A percentile compares a stretch with the other conserved stretches of the same genome.
Conservation (phyloP, 441 rosid genomes). For the Isatis lusitanica region DNA sequence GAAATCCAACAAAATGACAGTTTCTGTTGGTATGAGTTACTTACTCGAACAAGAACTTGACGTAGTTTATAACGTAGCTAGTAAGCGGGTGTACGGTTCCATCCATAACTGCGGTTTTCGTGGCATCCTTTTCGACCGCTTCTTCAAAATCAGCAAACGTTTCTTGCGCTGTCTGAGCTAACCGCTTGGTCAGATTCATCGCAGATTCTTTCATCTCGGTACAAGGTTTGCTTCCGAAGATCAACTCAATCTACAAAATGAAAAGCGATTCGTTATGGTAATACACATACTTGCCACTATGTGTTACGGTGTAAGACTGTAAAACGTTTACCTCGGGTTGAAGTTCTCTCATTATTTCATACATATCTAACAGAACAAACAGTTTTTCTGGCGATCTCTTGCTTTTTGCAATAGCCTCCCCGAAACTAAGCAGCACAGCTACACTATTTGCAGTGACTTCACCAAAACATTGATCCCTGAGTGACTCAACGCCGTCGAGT, state of each 20-base stretch:
- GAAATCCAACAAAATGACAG: not conserved
- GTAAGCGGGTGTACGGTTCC: constrained; percentile 98
- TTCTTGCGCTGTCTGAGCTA: constrained; percentile 92
- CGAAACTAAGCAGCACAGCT: constrained; percentile 77
- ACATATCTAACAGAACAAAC: constrained; percentile 90
- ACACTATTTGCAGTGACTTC: constrained; percentile 84
- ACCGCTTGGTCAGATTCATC: constrained; percentile 64
- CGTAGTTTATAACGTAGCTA: constrained; percentile 94
- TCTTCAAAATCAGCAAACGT: constrained; percentile 94
- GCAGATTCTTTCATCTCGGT: constrained; percentile 79
- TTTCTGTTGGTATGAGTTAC: constrained; percentile 17
- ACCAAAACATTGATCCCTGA: constrained; percentile 80
- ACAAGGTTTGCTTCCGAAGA: constrained; percentile 71
- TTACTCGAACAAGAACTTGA: constrained; percentile 93
- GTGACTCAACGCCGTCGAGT: constrained; percentile 67
- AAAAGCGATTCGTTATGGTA: not conserved
- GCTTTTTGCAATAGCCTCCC: constrained; percentile 92
- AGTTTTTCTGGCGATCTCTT: constrained; percentile 90
- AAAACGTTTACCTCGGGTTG: constrained; percentile 65
- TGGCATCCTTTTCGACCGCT: constrained; percentile 97
- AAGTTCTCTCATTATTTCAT: constrained; percentile 92
- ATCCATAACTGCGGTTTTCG: constrained; percentile 89
- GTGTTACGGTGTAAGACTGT: not conserved
- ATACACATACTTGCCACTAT: not conserved
- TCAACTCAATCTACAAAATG: constrained; percentile 47